Evolutionary conservation across 495 filamentous ascomycete species (phyloP).

Genomic region (Penicillium canescens): DNA sequence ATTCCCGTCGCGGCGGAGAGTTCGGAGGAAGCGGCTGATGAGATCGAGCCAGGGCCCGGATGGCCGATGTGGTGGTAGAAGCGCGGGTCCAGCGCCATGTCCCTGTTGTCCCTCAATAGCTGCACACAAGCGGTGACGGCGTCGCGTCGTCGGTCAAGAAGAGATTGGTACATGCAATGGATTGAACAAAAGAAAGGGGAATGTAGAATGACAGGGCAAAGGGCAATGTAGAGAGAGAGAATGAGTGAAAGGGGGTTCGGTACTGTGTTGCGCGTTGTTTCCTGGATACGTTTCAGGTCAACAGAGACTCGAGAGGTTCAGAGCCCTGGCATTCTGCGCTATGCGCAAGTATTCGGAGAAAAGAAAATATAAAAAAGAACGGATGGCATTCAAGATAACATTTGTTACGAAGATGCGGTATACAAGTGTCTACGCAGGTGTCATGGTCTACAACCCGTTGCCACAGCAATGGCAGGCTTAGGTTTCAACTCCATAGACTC

Average conservation of each 20-base stretch:
- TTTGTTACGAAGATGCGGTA: too few species aligned
- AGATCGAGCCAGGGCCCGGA: constrained; percentile 44
- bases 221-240: constrained; percentile 9
- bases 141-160: constrained; percentile 45
- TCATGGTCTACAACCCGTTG: constrained; percentile 11
- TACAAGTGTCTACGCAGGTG: too few species aligned
- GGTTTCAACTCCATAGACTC: background rate
- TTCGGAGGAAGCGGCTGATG: constrained; percentile 60
- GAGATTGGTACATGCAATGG: constrained; percentile 45
- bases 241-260: constrained; percentile 20
- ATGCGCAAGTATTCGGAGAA: too few species aligned
- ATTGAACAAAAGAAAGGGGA: constrained; percentile 12
- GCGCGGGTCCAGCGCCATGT: constrained; percentile 60
- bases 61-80: constrained; percentile 52
- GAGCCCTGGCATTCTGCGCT: too few species aligned
- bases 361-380: too few species aligned
- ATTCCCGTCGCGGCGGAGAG: constrained; percentile 54
- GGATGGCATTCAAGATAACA: too few species aligned
- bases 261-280: constrained; percentile 30
- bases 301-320: background rate
- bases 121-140: constrained; percentile 45
- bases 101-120: constrained; percentile 48
- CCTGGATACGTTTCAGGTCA: constrained; percentile 18
- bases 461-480: constrained; percentile 27
- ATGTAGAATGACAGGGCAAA: background rate